These are phyloP conservation scores for Juglanconis oblonga DNA, from an alignment of 2,329 filamentous ascomycete species.

Conservation along the genomic window DNA sequence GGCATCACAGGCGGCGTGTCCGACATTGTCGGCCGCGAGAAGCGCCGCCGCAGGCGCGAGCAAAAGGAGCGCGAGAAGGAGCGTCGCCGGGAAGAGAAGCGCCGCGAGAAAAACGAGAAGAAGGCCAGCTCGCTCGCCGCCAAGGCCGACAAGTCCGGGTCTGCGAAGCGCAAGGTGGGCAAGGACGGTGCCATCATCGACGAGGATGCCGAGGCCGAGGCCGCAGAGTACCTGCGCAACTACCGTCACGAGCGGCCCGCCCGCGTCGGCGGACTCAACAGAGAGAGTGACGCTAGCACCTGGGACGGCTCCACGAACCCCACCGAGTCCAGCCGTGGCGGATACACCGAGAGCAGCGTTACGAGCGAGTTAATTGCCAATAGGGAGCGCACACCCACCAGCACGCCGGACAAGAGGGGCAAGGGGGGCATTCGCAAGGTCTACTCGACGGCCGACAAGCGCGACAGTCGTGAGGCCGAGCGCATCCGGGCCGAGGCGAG, in stretches of 20 bases:
- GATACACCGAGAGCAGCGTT: constrained; percentile 38
- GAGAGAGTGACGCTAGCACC: constrained; percentile 70
- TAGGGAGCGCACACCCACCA: constrained; percentile 55
- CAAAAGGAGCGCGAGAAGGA: constrained; percentile 52
- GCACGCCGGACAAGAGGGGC: constrained; percentile 46
- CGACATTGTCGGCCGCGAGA: constrained; percentile 54
- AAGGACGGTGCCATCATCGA: constrained; percentile 64
- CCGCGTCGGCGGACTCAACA: constrained; percentile 85
- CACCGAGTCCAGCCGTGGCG: constrained; percentile 50
- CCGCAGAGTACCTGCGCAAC: constrained; percentile 67
- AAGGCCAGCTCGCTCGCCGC: constrained; percentile 26
- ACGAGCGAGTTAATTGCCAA: constrained; percentile 60
- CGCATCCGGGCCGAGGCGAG: constrained; percentile 55
- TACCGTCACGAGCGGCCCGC: constrained; percentile 88
- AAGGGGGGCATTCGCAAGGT: constrained; percentile 56
- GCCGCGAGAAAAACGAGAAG: constrained; percentile 33
- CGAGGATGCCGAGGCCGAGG: constrained; percentile 60
- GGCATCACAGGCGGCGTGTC: constrained; percentile 53
- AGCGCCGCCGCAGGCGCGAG: constrained; percentile 48
- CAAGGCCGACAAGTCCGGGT: constrained; percentile 11
- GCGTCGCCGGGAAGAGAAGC: constrained; percentile 34
- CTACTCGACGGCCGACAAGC: constrained; percentile 58
- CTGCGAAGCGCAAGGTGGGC: constrained; percentile 39
- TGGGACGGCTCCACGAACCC: constrained; percentile 75
- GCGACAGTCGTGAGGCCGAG: constrained; percentile 49